Evolutionary conservation across 2,329 filamentous ascomycete species (phyloP), one percentile per base, ranked within the genome.

Genomic region (Tricladium varicosporioides): DNA sequence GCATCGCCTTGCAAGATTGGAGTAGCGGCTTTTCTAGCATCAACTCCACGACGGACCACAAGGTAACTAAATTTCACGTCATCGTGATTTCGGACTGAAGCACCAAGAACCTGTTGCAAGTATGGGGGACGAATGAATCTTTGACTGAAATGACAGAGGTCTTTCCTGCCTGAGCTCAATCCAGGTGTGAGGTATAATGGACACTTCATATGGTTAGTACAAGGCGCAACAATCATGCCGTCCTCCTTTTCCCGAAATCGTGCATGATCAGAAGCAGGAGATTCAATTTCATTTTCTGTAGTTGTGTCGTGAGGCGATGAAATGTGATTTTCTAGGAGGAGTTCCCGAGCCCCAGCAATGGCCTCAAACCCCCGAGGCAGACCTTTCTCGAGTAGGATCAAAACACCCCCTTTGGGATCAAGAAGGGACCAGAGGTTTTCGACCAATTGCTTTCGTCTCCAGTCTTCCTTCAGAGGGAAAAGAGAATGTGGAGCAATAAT

Each of bases 21-120:
- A 27, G 71, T 59, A 5, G 60, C 64, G 40, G 45, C 53, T 58
- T 74, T 71, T 19, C 84, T 80, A 4, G 80, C 73, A 63, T 63
- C 68, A 45, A 84, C 78, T 5, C 94, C 94, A 16, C 92, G 86
- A 68, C 91, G 89, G 15, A 97, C 82, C 2, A 89, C 89, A 13
- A 99, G 70, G 71, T 96, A 99, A 70, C 90, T 95, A 74, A 92
- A 99, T 66, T 91, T 82, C 13, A 96, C 82, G 67, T 97, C 92
- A 70, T 96, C 93, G 69, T 95, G 89, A 70, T 96, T 97, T 61
- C 83, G 83, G 65, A 86, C 82, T 5, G 77, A 77, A 19, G 82
- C 85, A 15, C 84, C 83, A 16, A 95, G 76, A 48, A 97, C 80
- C 48, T 82, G 82, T 70, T 95, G 91, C 54, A 97, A 79, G 72